Conservation (phyloP, 345 rosid genomes). For the Eucalyptus viminalis region DNA sequence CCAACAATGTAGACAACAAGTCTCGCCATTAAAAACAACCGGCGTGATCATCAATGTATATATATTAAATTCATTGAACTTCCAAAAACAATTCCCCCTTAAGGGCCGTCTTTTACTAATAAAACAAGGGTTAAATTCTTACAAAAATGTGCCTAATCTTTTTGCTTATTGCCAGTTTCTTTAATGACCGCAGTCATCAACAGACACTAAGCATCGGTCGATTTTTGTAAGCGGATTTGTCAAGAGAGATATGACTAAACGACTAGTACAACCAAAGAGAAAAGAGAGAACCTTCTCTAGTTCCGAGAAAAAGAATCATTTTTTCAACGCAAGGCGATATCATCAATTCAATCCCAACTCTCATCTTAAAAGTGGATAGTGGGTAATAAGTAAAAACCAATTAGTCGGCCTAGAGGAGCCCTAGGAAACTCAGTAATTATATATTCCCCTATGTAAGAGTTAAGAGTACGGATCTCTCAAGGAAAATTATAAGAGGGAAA, state of each 20-base stretch:
- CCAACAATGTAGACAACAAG: not conserved
- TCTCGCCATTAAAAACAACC: not conserved
- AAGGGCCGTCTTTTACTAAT: not conserved
- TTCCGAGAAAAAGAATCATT: not conserved
- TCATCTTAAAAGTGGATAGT: not conserved
- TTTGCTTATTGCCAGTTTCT: constrained; percentile 7
- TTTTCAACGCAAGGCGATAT: not conserved
- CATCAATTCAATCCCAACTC: not conserved
- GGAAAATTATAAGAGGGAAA: not conserved
- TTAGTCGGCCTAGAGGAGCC: not conserved
- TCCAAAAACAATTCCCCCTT: not conserved
- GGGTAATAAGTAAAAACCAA: not conserved
- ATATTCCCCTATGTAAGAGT: not conserved
- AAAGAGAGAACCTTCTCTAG: not conserved
- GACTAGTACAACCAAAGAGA: not conserved
- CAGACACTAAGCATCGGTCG: not conserved
- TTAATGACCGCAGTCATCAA: constrained; percentile 11
- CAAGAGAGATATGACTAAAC: not conserved
- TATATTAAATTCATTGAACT: not conserved
- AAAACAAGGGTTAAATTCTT: not conserved
- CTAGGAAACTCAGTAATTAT: not conserved
- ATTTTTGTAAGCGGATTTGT: not conserved
- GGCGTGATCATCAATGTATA: not conserved
- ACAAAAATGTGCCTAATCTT: not conserved
- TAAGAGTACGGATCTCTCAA: not conserved